Base-by-base conservation (phyloP, 2,329 filamentous ascomycete genomes). In the Didymella pomorum region DNA sequence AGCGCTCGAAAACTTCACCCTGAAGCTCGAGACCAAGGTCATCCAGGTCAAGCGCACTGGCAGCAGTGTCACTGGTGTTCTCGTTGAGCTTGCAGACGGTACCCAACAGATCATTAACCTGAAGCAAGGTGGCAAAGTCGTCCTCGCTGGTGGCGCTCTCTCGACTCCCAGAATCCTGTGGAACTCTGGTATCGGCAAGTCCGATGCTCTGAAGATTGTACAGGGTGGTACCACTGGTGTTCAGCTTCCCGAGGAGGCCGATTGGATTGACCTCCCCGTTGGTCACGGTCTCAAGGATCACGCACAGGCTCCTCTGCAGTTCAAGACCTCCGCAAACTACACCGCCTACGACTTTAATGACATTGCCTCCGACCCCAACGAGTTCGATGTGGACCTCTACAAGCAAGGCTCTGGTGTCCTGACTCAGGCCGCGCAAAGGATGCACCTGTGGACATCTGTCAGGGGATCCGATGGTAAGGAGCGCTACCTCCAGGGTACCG, bases 91-190 rank as follows among this genome's bases (percentile, higher is more conserved):
- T 41, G 48, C 46, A 37, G 79, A 86, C 1, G 87, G 89, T 2
- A 87, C 89, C 2, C 87, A 89, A 65, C 71, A 81, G 18, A 79
- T 89, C 74, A 84, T 86, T 54, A 85, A 84, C 75, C 85, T 89
- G 12, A 89, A 86, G 68, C 60, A 63, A 31, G 68, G 66, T 16
- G 66, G 68, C 47, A 70, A 71, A 42, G 55, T 69, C 26, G 72
- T 69, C 63, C 58, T 71, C 28, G 86, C 90, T 6, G 87, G 90
- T 67, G 87, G 84, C 33, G 62, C 64, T 42, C 2, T 85, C 83
- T 64, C 87, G 89, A 68, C 60, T 12, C 60, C 60, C 18, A 59
- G 60, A 7, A 65, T 71, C 33, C 58, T 71, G n/a, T 69, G 68
- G 63, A 65, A 66, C 55, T 65, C 61, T 48, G 69, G 66, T 31